Base-by-base conservation (phyloP, 257 asterid genomes). In the Capsicum rhomboideum region DNA sequence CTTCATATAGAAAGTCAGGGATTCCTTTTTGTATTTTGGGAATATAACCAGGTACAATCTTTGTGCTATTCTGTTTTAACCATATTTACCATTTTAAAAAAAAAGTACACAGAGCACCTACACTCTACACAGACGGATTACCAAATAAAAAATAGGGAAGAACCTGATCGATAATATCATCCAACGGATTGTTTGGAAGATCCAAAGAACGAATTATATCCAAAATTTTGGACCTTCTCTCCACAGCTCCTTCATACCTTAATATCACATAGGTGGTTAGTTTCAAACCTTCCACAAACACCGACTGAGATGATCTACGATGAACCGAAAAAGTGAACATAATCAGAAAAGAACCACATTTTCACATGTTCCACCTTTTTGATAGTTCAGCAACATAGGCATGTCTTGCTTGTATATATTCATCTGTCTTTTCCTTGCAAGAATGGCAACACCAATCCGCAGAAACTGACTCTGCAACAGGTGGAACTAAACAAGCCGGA, bases 171-270 rank as follows among this genome's bases (percentile, higher is more conserved):
- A 95, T 92, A 88, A 97, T 95, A 90, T 93, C 99, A 93, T 97
- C 99, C 90, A 95, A 87, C 23, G 99, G 98, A 92, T 97, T 97
- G 89, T 95, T 97, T 21, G 99, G 99, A 90, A 97, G 98, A 89
- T 97, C 97, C 92, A 97, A 87, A 26, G 95, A 86, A 80, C 96
- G 97, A 87, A 97, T 93, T 85, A 93, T 92, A 55, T 95, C 97
- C 71, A 97, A 87, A 85, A 93, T 86, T 67, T 92, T 92, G 84
- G 86, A 75, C 90, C 91, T 95, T 69, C 97, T 97, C 71, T 89
- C 95, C 86, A 86, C 77, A 86, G 98, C 99, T 84, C 87, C 96
- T 86, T 95, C 97, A 89, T 93, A 95, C 90, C 99, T 97, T 80
- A 79, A 84, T 13, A 80, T 85, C 82, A 88, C 56, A 78, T 53